Conservation (phyloP, 306 rosid genomes). For the Fragaria ananassa region DNA sequence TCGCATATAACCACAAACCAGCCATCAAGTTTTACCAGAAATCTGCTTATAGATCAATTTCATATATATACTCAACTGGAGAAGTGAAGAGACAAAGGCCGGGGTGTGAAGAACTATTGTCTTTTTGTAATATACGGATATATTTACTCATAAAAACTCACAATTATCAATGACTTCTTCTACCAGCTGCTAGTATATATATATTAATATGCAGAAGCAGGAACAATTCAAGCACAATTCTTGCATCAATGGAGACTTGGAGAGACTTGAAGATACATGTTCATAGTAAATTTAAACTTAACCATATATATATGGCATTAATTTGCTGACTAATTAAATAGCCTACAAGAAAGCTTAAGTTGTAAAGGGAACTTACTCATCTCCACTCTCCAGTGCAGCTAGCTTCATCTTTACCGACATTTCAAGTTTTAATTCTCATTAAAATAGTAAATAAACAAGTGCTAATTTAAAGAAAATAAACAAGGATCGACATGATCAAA, state of each 20-base stretch:
- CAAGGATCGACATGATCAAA: slow-evolving; percentile 4
- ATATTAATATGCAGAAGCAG: background rate
- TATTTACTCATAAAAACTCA: background rate
- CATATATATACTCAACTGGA: background rate
- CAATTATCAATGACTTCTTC: background rate
- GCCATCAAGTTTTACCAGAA: background rate
- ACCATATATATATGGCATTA: background rate
- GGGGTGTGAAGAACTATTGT: background rate
- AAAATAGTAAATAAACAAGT: background rate
- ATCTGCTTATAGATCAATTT: background rate
- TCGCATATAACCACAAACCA: background rate
- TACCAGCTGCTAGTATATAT: background rate
- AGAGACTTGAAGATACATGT: background rate
- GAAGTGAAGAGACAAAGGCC: background rate
- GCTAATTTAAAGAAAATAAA: slow-evolving; percentile 1
- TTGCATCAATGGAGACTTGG: background rate
- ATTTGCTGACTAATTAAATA: background rate
- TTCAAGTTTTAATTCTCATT: background rate
- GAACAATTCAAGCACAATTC: background rate
- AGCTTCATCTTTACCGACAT: slow-evolving; percentile 4
- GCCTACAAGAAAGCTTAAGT: slow-evolving; percentile 1
- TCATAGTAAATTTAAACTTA: background rate
- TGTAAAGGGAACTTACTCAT: slow-evolving; percentile 10
- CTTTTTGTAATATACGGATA: background rate
- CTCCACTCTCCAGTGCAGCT: slow-evolving; percentile 2